These are phyloP conservation scores for Helminthosporium solani DNA, from an alignment of 2,329 filamentous ascomycete species.

Conservation along the genomic window DNA sequence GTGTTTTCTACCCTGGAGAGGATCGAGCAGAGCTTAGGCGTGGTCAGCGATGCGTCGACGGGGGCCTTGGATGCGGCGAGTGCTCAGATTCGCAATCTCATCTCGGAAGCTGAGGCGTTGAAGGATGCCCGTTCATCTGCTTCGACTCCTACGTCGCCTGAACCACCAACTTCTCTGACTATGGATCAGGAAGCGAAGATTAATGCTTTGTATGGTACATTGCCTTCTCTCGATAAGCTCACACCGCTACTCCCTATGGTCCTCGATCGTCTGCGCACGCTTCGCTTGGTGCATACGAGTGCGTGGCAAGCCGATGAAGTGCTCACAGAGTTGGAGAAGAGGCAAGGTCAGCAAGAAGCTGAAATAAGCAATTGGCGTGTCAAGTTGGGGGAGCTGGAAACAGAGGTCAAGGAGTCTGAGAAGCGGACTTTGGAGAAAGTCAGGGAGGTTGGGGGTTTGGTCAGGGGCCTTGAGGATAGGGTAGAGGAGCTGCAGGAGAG, in stretches of 20 bases:
- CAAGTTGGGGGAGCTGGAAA: constrained; percentile 76
- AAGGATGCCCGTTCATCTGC: constrained; percentile 51
- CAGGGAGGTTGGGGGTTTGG: constrained; percentile 83
- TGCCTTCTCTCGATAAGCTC: constrained; percentile 85
- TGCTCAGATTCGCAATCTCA: constrained; percentile 68
- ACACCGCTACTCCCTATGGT: constrained; percentile 82
- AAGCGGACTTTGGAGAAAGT: constrained; percentile 74
- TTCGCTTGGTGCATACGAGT: constrained; percentile 81
- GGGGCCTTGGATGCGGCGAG: constrained; percentile 72
- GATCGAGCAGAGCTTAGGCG: constrained; percentile 76
- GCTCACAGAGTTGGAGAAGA: constrained; percentile 72
- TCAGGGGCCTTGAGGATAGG: constrained; percentile 79
- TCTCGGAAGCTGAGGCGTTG: constrained; percentile 70
- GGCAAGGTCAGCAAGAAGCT: constrained; percentile 76
- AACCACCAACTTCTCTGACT: constrained; percentile 2
- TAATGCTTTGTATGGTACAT: constrained; percentile 83
- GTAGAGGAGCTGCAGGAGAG: constrained; percentile 51
- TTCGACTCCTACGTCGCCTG: not conserved
- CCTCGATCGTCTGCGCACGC: constrained; percentile 78
- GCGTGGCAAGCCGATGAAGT: constrained; percentile 79
- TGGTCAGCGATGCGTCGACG: constrained; percentile 70
- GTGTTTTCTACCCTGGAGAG: constrained; percentile 80
- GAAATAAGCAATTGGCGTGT: constrained; percentile 87
- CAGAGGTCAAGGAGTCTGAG: constrained; percentile 69
- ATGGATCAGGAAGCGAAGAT: constrained; percentile 81